Base-by-base conservation (phyloP, 1,139 yeast species). In the Suhomyces ambrosiae region DNA sequence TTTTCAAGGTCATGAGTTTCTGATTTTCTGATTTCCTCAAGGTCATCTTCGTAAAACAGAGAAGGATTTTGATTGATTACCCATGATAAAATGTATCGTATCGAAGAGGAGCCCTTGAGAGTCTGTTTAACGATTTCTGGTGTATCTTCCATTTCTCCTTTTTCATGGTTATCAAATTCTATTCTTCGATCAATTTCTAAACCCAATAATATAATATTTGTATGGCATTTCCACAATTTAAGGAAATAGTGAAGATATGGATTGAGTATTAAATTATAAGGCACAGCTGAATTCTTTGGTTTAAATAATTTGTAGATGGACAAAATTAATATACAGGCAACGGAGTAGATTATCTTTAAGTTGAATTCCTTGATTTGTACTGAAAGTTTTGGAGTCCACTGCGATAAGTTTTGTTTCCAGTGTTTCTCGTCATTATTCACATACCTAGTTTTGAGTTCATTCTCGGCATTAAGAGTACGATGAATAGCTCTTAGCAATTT, bases 141-240 rank as follows among this genome's bases (percentile, higher is more conserved):
- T 0, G 84, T 76, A 18, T 63, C 68, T 24, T 56, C 54, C 12
- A 45, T 43, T 46, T 47, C 54, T 39, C 48, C 50, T 25, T 50
- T 40, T 23, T 64, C 56, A 46, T 45, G 62, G 52, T 54, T 74
- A 56, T 58, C 65, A 50, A 70, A 69, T 50, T 82, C 89, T 29
- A 78, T 68, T 37, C 76, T 54, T 45, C 88, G 63, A 54, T 83
- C 90, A 33, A 82, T 75, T 47, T 80, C 85, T 14, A 83, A 58
- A 0, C 86, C 86, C 6, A 77, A 57, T 7, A 75, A 55, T 0
- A 83, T 68, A 5, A 80, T 68, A 41, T 71, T 73, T 2, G 88
- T 80, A 47, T 79, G 77, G 32, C 78, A 70, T 50, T 80, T 80
- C 89, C 90, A 84, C 8, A 79, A 53, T 31, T 76, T 75, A 7